Percentiles rank a stretch among this genome's conserved stretches.
phyloP scores from a whole-genome alignment of 2,329 filamentous ascomycete species.

The Xylaria sp. region DNA sequence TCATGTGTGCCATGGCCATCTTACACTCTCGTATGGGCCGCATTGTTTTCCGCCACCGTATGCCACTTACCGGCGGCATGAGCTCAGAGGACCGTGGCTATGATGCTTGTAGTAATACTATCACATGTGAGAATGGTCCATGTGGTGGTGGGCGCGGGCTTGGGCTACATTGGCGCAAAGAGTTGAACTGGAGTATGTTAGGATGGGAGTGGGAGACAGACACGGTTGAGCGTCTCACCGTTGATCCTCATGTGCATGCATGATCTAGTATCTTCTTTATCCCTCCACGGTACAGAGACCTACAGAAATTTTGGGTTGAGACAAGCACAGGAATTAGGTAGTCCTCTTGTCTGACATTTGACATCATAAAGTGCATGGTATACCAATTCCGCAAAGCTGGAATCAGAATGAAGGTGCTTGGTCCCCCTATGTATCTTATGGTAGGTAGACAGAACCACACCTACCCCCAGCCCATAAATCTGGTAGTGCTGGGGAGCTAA shows the following conservation, averaged over 20 bases:
- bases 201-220: slow-evolving; percentile 79
- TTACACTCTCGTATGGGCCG: slow-evolving; percentile 92
- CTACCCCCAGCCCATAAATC: slow-evolving; percentile 1
- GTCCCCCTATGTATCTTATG: slow-evolving; percentile 19
- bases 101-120: slow-evolving; percentile 50
- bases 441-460: slow-evolving; percentile 5
- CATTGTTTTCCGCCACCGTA: slow-evolving; percentile 82
- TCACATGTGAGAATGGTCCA: slow-evolving; percentile 49
- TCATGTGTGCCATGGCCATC: slow-evolving; percentile 97
- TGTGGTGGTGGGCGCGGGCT: slow-evolving; percentile 68
- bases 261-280: slow-evolving; percentile 53
- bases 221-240: slow-evolving; percentile 52
- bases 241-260: slow-evolving; percentile 63
- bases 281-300: slow-evolving; percentile 40
- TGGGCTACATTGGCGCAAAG: slow-evolving; percentile 76
- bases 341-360: slow-evolving; percentile 55
- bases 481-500: slow-evolving; percentile 1
- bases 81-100: slow-evolving; percentile 76
- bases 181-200: slow-evolving; percentile 87
- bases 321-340: slow-evolving; percentile 63
- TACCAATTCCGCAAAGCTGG: slow-evolving; percentile 15
- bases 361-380: slow-evolving; percentile 42
- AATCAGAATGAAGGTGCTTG: slow-evolving; percentile 16
- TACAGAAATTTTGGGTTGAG: slow-evolving; percentile 49
- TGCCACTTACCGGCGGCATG: slow-evolving; percentile 84